Base-by-base conservation (phyloP, 129 eudicot genomes). In the Erigeron canadensis region DNA sequence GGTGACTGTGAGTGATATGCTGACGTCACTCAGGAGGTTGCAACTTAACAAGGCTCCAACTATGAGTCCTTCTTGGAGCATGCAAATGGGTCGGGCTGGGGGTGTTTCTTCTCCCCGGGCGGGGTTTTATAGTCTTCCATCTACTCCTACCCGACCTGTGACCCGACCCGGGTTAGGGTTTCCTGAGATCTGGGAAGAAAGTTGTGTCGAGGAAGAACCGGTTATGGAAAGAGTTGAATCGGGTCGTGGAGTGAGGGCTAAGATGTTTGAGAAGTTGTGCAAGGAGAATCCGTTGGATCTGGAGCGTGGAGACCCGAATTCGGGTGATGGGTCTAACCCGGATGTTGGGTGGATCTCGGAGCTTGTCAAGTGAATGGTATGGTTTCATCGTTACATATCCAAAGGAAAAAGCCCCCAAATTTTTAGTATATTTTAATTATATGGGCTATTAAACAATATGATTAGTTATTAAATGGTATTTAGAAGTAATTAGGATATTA, bases 291-390 rank as follows among this genome's bases (percentile, higher is more conserved):
- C 85, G 0, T 55, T 92, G 72, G 89, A 69, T 74, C 78, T 83
- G 83, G 84, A 72, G 4, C 34, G 34, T 2, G 34, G 34, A 28
- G 85, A 81, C 37, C 85, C 83, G 63, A 64, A 13, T 3, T 65
- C 80, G 50, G 70, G 47, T 1, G 70, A 77, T 16, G 76, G 66
- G 1, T 53, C 58, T 10, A 53, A 53, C 64, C 98, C 96, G 80
- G 98, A 92, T 78, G 80, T 92, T 1, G 95, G 86, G 13, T 91
- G 98, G 98, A 85, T 92, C 2, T 82, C 96, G 43, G 98, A 92
- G 57, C 95, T 92, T 70, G 63, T 89, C 23, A 73, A 86, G 81
- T 87, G 69, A 84, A 6, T 16, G 47, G 70, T 62, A 41, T 70
- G 65, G 65, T 23, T n/a, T 55, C 10, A 21, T 16, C 45, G 45